These are phyloP conservation scores for Kwoniella shandongensis DNA, from an alignment of 768 basidiomycete species.

Conservation along the genomic window DNA sequence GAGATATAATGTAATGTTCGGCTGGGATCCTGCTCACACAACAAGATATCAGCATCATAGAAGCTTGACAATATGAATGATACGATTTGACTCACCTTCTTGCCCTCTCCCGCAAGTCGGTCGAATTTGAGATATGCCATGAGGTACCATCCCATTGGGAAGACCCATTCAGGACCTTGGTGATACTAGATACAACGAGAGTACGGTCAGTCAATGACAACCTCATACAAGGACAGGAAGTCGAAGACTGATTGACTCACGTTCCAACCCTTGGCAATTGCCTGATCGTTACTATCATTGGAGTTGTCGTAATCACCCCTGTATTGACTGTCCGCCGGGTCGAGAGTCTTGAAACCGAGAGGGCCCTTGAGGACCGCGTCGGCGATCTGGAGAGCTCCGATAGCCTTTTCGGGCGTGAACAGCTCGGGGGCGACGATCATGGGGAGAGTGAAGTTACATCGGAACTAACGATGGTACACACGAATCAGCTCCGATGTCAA, in stretches of 20 bases:
- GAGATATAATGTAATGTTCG: constrained; percentile 79
- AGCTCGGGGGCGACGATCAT: constrained; percentile 97
- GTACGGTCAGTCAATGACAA: neutral
- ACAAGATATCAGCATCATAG: constrained; percentile 11
- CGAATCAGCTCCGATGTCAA: too few species aligned
- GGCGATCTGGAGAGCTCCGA: constrained; percentile 74
- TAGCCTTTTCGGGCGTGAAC: constrained; percentile 76
- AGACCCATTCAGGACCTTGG: constrained; percentile 91
- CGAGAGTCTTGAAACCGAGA: constrained; percentile 94
- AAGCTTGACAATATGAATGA: neutral
- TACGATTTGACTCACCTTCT: constrained; percentile 61
- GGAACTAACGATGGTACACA: constrained; percentile 56
- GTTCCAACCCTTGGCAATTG: constrained; percentile 92
- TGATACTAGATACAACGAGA: constrained; percentile 37
- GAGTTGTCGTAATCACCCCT: constrained; percentile 89
- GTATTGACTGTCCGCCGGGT: constrained; percentile 83
- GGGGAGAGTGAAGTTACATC: constrained; percentile 89
- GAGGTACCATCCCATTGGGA: constrained; percentile 93
- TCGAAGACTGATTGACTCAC: constrained; percentile 60
- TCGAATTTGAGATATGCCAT: constrained; percentile 91
- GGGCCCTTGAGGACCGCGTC: constrained; percentile 80
- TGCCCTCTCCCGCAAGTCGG: constrained; percentile 64
- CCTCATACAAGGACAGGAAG: neutral
- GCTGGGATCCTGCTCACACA: constrained; percentile 60
- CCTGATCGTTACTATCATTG: constrained; percentile 79